phyloP scores from a whole-genome alignment of 73 alveolate genomes.

The Paraurostyla sp. region DNA sequence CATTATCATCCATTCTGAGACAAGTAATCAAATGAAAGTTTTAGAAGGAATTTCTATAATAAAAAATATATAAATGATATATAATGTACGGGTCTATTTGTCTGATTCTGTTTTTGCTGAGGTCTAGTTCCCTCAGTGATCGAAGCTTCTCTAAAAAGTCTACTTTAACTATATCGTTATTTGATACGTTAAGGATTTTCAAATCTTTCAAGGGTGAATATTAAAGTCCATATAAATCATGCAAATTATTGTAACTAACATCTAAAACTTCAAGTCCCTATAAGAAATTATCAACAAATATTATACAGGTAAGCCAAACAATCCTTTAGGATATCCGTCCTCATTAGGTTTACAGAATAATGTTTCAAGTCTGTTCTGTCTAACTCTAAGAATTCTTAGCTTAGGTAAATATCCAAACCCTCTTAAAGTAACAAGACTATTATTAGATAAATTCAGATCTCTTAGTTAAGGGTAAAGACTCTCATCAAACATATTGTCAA shows the following conservation, averaged over 20 bases:
- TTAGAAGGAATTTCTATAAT: conserved; percentile 62
- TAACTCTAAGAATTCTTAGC: conserved; percentile 74
- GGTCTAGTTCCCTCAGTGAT: conserved; percentile 83
- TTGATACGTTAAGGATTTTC: conserved; percentile 79
- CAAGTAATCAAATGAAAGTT: conserved; percentile 62
- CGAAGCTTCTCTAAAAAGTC: conserved; percentile 81
- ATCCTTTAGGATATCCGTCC: conserved; percentile 77
- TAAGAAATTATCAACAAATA: not conserved
- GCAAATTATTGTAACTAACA: conserved; percentile 76
- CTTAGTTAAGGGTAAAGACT: conserved; percentile 73
- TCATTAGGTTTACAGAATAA: conserved; percentile 75
- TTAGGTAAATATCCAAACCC: conserved; percentile 87
- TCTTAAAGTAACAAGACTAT: conserved; percentile 73
- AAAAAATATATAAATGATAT: not conserved
- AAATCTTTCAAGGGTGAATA: conserved; percentile 80
- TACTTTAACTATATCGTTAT: conserved; percentile 81
- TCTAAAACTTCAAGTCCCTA: conserved; percentile 80
- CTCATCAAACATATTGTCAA: conserved; percentile 88
- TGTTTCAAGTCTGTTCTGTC: conserved; percentile 81
- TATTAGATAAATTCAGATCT: conserved; percentile 84
- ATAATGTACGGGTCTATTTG: conserved; percentile 81
- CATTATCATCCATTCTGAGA: conserved; percentile 84
- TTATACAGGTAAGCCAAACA: conserved; percentile 77
- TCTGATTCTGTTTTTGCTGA: conserved; percentile 80
- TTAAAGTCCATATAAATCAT: conserved; percentile 84